Percentiles rank a stretch among this genome's conserved stretches.
These are phyloP conservation scores for Leptographium lundbergii DNA, from an alignment of 2,329 filamentous ascomycete species.

Conservation along the genomic window DNA sequence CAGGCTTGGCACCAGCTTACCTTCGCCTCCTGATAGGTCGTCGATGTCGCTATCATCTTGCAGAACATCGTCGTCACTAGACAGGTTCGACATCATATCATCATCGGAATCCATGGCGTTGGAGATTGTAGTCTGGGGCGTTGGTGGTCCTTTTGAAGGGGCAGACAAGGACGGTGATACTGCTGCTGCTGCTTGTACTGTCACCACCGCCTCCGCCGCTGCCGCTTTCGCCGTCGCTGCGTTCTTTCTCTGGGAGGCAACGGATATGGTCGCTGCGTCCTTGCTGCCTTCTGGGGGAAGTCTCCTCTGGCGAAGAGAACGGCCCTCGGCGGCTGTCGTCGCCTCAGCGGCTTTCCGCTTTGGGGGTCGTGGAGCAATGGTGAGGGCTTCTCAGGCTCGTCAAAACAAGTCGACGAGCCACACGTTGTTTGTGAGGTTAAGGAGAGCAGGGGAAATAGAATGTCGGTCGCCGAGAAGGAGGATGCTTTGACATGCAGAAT, in stretches of 20 bases:
- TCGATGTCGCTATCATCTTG: conserved; percentile 69
- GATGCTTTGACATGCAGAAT: neutral
- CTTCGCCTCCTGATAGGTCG: conserved; percentile 39
- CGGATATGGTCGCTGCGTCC: conserved; percentile 40
- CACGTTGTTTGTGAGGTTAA: neutral
- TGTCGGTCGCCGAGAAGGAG: neutral
- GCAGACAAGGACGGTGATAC: neutral
- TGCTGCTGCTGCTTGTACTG: neutral
- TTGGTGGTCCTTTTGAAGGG: conserved; percentile 6
- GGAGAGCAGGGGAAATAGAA: neutral
- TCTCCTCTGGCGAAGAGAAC: conserved; percentile 35
- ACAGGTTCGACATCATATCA: conserved; percentile 76
- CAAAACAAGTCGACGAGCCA: conserved; percentile 13
- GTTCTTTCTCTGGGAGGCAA: conserved; percentile 13
- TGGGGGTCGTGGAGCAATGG: conserved; percentile 45
- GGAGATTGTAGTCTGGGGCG: conserved; percentile 29
- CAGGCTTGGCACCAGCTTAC: conserved; percentile 19
- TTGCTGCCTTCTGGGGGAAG: conserved; percentile 35
- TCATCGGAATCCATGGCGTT: conserved; percentile 88
- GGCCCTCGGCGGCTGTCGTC: conserved; percentile 37
- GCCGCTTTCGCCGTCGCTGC: neutral
- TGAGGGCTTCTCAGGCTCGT: conserved; percentile 21
- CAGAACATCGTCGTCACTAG: conserved; percentile 63
- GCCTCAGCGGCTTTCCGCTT: conserved; percentile 56
- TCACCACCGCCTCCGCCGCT: neutral